A percentile compares a stretch with the other conserved stretches of the same genome.
phyloP scores from a whole-genome alignment of 208 protist species.

The Trypanosoma cruzi region DNA sequence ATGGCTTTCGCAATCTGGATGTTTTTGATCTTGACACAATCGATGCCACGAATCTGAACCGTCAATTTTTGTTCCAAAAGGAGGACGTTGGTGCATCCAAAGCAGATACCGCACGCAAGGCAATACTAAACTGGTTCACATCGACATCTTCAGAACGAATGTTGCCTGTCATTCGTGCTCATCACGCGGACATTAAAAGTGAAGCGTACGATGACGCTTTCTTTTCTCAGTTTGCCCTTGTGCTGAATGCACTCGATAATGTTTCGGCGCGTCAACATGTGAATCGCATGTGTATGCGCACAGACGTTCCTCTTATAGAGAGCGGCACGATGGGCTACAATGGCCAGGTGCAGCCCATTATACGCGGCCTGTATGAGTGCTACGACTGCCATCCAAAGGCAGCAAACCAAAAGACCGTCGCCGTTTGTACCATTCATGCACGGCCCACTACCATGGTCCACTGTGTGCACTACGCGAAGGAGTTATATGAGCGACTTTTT shows the following conservation, averaged over 20 bases:
- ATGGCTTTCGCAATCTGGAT: constrained; percentile 95
- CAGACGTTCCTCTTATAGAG: constrained; percentile 95
- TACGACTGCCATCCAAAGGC: constrained; percentile 97
- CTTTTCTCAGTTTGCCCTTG: constrained; percentile 59
- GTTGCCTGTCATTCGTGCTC: constrained; percentile 47
- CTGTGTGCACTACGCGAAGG: constrained; percentile 99
- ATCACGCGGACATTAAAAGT: constrained; percentile 82
- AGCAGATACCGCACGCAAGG: constrained; percentile 74
- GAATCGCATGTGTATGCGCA: constrained; percentile 96
- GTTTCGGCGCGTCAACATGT: constrained; percentile 96
- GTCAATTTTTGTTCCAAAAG: constrained; percentile 98
- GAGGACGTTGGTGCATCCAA: constrained; percentile 97
- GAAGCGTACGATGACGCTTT: constrained; percentile 60
- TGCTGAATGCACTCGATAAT: constrained; percentile 97
- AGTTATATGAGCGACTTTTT: constrained; percentile 93
- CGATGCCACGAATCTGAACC: constrained; percentile 99
- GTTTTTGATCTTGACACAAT: constrained; percentile 99
- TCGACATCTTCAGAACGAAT: background rate
- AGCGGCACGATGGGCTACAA: constrained; percentile 98
- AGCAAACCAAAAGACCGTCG: constrained; percentile 88
- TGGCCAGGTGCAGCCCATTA: constrained; percentile 95
- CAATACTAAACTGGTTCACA: constrained; percentile 63
- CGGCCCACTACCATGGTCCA: constrained; percentile 98
- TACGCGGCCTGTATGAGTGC: constrained; percentile 89
- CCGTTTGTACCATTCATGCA: constrained; percentile 98